A percentile compares a stretch with the other conserved stretches of the same genome.
Evolutionary conservation across 148 eudicot genomes (phyloP).

Genomic region (Dysphania ambrosioides): DNA sequence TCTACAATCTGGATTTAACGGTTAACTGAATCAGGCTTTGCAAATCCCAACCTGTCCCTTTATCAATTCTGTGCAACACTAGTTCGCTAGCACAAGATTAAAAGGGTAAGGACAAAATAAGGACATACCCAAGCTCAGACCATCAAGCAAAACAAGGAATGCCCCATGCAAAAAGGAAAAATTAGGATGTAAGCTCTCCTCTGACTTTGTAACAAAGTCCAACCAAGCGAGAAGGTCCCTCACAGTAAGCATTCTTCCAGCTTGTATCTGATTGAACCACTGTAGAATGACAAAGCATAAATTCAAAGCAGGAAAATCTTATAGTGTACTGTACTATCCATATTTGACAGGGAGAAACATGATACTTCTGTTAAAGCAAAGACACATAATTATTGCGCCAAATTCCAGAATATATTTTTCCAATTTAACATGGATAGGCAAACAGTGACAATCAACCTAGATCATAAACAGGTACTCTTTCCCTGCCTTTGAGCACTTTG

Average conservation of each 20-base stretch:
- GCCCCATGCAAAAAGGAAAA: conserved; percentile 80
- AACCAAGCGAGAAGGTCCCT: conserved; percentile 97
- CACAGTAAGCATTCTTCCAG: conserved; percentile 79
- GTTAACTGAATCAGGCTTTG: not conserved
- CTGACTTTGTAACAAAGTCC: conserved; percentile 57
- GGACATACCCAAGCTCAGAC: conserved; percentile 71
- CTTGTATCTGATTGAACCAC: conserved; percentile 90
- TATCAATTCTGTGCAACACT: not conserved
- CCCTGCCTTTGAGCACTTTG: not conserved
- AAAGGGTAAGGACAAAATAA: not conserved
- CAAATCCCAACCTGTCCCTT: not conserved
- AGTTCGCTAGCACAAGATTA: not conserved
- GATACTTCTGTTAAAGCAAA: not conserved
- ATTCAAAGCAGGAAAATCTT: not conserved
- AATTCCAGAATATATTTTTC: not conserved
- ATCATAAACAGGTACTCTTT: not conserved
- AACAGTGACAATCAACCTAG: not conserved
- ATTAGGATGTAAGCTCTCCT: conserved; percentile 48
- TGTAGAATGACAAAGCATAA: conserved; percentile 26
- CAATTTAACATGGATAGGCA: not conserved
- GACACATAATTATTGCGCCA: not conserved
- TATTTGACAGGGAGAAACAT: not conserved
- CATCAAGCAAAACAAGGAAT: conserved; percentile 91
- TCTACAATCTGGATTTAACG: too few relatives aligned
- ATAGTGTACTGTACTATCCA: conserved; percentile 1